Percentiles rank a stretch among this genome's conserved stretches.
Conservation (phyloP, 139 green algal genomes). For the Tetratostichococcus sp. region DNA sequence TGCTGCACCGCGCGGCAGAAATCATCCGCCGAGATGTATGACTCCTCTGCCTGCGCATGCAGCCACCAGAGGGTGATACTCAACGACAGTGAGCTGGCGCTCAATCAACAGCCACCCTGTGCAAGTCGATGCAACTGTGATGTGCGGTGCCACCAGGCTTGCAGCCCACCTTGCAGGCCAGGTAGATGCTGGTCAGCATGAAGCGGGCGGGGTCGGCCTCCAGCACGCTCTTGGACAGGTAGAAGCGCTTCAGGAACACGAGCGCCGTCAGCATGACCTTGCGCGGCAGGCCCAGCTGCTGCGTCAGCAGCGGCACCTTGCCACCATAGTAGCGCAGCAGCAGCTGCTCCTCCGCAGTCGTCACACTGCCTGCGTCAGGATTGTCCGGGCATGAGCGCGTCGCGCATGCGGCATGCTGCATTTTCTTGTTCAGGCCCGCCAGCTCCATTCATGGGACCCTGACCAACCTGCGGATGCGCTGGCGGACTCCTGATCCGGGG, state of each 20-base stretch:
- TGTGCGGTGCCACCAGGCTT: neutral
- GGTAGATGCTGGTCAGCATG: slow-evolving; percentile 74
- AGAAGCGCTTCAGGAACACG: slow-evolving; percentile 74
- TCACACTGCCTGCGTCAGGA: slow-evolving; percentile 10
- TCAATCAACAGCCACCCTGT: too few relatives aligned
- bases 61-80: too few relatives aligned
- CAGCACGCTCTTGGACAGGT: slow-evolving; percentile 46
- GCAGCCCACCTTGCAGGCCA: slow-evolving; percentile 69
- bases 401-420: slow-evolving; percentile 1
- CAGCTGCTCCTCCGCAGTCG: slow-evolving; percentile 31
- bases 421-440: too few relatives aligned
- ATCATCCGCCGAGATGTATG: slow-evolving; percentile 67
- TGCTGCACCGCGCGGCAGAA: slow-evolving; percentile 53
- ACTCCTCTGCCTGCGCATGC: slow-evolving; percentile 66
- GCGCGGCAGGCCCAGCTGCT: slow-evolving; percentile 40
- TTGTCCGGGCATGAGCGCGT: neutral
- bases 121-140: too few relatives aligned
- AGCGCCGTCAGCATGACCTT: slow-evolving; percentile 65
- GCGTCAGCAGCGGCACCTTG: slow-evolving; percentile 42
- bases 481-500: too few relatives aligned
- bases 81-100: too few relatives aligned
- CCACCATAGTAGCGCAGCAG: slow-evolving; percentile 46
- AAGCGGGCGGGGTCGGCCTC: slow-evolving; percentile 65
- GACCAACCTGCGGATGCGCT: too few relatives aligned
- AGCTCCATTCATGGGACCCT: too few relatives aligned